Conservation (phyloP, 2,329 filamentous ascomycete species). For the Diaporthe citriasiana region DNA sequence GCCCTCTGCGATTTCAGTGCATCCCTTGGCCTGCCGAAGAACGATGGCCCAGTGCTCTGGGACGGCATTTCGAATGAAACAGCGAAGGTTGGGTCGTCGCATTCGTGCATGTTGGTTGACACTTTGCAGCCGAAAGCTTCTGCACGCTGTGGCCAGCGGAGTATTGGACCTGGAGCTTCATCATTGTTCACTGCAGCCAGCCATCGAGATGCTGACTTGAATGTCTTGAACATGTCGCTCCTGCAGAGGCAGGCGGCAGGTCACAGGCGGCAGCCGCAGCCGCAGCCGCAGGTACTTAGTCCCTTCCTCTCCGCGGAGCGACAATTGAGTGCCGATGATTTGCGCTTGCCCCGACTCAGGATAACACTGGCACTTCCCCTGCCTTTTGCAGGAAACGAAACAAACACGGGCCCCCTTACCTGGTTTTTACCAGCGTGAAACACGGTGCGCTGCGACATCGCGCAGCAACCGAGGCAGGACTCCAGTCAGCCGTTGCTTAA, state of each 20-base stretch:
- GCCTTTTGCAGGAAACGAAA: slow-evolving; percentile 30
- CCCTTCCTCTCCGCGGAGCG: neutral
- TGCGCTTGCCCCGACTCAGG: slow-evolving; percentile 12
- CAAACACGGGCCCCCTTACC: slow-evolving; percentile 28
- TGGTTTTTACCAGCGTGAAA: slow-evolving; percentile 5
- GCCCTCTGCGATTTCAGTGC: neutral
- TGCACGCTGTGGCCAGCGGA: neutral
- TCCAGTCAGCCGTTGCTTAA: neutral
- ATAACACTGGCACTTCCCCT: neutral
- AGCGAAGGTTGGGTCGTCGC: slow-evolving; percentile 27
- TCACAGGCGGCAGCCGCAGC: too few relatives aligned
- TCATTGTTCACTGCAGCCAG: too few relatives aligned
- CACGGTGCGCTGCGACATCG: slow-evolving; percentile 12
- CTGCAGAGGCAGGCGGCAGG: neutral
- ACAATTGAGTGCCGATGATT: neutral
- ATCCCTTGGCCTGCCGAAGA: neutral
- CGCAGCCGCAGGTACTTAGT: neutral
- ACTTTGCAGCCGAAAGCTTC: slow-evolving; percentile 19
- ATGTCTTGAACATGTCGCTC: neutral
- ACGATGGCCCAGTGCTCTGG: slow-evolving; percentile 29
- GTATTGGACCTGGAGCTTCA: too few relatives aligned
- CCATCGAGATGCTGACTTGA: neutral
- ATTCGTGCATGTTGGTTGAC: slow-evolving; percentile 10
- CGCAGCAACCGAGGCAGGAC: neutral
- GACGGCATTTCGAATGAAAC: slow-evolving; percentile 28